Percentiles rank a stretch among this genome's conserved stretches.
phyloP scores from a whole-genome alignment of 192 early-diverging fungal species.

The Fimicolochytrium jonesii region DNA sequence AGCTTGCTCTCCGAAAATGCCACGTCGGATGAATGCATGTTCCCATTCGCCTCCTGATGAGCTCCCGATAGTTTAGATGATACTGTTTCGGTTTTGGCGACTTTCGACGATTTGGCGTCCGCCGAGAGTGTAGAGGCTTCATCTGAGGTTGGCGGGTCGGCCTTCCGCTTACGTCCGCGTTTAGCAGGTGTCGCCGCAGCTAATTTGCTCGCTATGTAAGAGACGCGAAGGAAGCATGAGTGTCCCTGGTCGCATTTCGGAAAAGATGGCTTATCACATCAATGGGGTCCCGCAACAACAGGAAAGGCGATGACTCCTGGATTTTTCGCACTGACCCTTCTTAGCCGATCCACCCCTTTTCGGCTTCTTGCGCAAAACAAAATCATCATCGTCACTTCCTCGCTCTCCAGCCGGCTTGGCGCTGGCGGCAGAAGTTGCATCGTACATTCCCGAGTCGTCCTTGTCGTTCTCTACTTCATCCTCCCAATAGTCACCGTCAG shows the following conservation, averaged over 20 bases:
- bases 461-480: not conserved
- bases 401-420: not conserved
- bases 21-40: not conserved
- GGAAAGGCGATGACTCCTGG: not conserved
- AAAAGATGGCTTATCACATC: not conserved
- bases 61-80: too few species aligned
- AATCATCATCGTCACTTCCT: constrained; percentile 19
- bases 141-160: not conserved
- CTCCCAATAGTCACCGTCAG: not conserved
- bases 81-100: too few species aligned
- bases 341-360: not conserved
- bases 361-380: not conserved
- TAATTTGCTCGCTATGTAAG: too few species aligned
- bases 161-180: constrained; percentile 4
- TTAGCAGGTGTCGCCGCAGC: too few species aligned
- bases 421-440: too few species aligned
- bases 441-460: too few species aligned
- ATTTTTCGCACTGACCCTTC: not conserved
- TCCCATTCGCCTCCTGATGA: too few species aligned
- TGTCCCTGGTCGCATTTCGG: not conserved
- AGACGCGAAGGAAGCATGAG: not conserved
- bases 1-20: not conserved
- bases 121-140: not conserved
- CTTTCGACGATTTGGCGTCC: not conserved
- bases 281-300: not conserved